A percentile compares a stretch with the other conserved stretches of the same genome.
Evolutionary conservation across 148 eudicot genomes (phyloP).

Genomic region (Diospyros kaki): DNA sequence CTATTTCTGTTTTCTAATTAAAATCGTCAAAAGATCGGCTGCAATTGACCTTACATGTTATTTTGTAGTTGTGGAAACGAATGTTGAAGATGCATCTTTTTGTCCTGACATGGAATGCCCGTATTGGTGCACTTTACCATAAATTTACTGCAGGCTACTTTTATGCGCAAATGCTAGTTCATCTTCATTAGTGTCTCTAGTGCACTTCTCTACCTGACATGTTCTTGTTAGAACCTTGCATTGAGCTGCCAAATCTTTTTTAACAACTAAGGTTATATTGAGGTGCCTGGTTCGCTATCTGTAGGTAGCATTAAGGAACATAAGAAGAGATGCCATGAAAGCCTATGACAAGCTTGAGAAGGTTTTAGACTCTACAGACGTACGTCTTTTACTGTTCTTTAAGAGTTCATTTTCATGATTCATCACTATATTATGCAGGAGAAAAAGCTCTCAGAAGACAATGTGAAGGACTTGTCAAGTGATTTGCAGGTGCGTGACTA

Average conservation of each 20-base stretch:
- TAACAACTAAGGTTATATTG: background rate
- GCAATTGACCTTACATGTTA: background rate
- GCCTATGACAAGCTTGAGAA: constrained; percentile 89
- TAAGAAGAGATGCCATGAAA: constrained; percentile 93
- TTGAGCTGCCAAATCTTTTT: background rate
- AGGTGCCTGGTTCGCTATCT: constrained; percentile 6
- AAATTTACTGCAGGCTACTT: background rate
- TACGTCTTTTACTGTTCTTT: background rate
- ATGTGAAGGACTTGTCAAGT: constrained; percentile 73
- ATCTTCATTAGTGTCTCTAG: background rate
- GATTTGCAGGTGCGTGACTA: constrained; percentile 71
- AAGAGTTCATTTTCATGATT: background rate
- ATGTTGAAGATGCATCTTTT: background rate
- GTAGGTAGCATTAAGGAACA: constrained; percentile 89
- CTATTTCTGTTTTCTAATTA: background rate
- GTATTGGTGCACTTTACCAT: background rate
- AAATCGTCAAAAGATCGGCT: background rate
- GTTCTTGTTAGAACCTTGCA: too few relatives aligned
- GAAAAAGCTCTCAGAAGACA: constrained; percentile 93
- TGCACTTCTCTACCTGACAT: background rate
- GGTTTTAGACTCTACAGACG: constrained; percentile 39
- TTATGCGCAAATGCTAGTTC: background rate
- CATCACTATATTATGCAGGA: constrained; percentile 49
- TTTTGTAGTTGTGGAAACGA: background rate
- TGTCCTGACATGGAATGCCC: constrained; percentile 2